Conservation (phyloP, 345 rosid genomes). For the Camelina hispida region DNA sequence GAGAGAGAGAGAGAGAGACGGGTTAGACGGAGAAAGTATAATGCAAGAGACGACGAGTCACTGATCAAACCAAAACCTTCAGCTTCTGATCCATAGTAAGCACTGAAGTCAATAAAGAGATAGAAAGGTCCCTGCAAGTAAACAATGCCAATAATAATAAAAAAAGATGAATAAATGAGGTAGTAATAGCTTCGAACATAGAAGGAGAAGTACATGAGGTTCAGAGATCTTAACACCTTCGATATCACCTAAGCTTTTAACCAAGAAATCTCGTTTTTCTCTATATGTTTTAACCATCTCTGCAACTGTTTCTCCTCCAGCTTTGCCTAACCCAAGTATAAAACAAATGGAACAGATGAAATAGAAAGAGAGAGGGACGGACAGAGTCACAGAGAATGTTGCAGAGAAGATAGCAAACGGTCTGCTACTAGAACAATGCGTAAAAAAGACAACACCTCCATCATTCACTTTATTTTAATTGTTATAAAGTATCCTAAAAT, state of each 20-base stretch:
- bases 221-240: constrained; percentile 87
- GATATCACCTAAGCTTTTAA: constrained; percentile 73
- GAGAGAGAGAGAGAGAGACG: too few species aligned
- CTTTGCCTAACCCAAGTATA: constrained; percentile 79
- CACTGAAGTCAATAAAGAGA: constrained; percentile 83
- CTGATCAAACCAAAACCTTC: constrained; percentile 81
- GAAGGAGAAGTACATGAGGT: constrained; percentile 47
- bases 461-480: too few species aligned
- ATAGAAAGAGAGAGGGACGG: too few species aligned
- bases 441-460: too few species aligned
- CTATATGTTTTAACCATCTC: constrained; percentile 86
- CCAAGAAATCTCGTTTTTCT: constrained; percentile 90
- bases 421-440: too few species aligned
- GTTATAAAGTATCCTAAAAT: too few species aligned
- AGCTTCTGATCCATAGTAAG: constrained; percentile 73
- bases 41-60: constrained; percentile 66
- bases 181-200: neutral
- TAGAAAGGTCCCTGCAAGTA: constrained; percentile 91
- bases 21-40: constrained; percentile 48
- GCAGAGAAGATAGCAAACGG: too few species aligned
- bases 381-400: too few species aligned
- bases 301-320: constrained; percentile 86
- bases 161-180: neutral
- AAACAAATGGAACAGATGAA: too few species aligned
- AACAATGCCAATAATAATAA: constrained; percentile 13